Conservation (phyloP, 345 rosid species). For the Arabidopsis arenosa region DNA sequence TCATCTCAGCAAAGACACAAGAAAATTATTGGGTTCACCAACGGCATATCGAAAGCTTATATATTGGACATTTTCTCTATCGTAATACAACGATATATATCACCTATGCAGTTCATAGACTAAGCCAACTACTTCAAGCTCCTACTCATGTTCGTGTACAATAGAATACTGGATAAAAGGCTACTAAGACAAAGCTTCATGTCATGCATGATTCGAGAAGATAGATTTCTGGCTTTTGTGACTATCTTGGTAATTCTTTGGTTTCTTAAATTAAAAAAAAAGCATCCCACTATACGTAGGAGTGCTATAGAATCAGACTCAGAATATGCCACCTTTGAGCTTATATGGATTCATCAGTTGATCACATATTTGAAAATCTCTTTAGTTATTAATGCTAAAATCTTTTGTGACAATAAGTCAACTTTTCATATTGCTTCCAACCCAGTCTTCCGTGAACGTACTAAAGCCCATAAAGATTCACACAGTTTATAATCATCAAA, state of each 20-base stretch:
- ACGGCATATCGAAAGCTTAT: not conserved
- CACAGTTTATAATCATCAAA: not conserved
- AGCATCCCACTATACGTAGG: too few relatives aligned
- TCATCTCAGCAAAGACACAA: not conserved
- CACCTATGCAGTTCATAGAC: not conserved
- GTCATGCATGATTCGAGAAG: too few relatives aligned
- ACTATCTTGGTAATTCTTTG: too few relatives aligned
- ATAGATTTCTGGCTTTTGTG: too few relatives aligned
- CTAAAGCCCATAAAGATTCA: not conserved
- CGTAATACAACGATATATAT: not conserved
- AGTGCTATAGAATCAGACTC: too few relatives aligned
- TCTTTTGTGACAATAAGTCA: not conserved
- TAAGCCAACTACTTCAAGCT: conserved; percentile 1
- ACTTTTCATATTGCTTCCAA: not conserved
- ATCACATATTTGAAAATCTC: not conserved
- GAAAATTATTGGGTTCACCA: not conserved
- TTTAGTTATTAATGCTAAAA: not conserved
- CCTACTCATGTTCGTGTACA: not conserved
- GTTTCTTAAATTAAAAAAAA: too few relatives aligned
- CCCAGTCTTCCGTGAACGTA: not conserved
- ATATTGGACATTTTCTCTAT: not conserved
- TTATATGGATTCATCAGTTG: not conserved
- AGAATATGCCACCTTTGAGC: not conserved
- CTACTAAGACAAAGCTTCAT: too few relatives aligned
- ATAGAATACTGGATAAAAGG: too few relatives aligned